Conservation (phyloP, 495 filamentous ascomycete genomes). For the Hypoxylon fuscum region DNA sequence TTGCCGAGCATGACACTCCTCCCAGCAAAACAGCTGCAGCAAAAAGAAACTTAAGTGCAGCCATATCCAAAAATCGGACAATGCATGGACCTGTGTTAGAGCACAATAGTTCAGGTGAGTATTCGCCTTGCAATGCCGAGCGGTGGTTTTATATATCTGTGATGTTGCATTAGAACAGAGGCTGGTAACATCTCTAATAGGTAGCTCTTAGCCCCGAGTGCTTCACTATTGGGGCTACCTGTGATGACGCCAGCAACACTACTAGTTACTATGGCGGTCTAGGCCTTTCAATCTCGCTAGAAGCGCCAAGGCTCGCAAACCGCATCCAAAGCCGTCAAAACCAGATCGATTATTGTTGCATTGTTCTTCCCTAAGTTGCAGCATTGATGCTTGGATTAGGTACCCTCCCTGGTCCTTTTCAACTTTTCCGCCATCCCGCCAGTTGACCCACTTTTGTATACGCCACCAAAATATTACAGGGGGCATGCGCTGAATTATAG, state of each 20-base stretch:
- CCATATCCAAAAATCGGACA: constrained; percentile 14
- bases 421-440: too few species aligned
- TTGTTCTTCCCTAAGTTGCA: too few species aligned
- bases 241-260: constrained; percentile 30
- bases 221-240: constrained; percentile 7
- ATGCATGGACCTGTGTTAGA: not conserved
- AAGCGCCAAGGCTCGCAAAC: not conserved
- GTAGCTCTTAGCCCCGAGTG: not conserved
- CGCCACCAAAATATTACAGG: too few species aligned
- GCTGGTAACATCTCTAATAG: constrained; percentile 7
- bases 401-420: too few species aligned
- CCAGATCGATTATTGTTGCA: not conserved
- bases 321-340: not conserved
- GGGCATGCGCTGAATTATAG: too few species aligned
- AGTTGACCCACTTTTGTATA: too few species aligned
- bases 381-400: too few species aligned
- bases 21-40: constrained; percentile 17
- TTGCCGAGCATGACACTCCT: constrained; percentile 11
- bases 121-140: constrained; percentile 1
- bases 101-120: not conserved
- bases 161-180: constrained; percentile 8
- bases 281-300: constrained; percentile 1
- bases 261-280: constrained; percentile 6
- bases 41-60: constrained; percentile 20
- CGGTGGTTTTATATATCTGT: constrained; percentile 25